A percentile compares a stretch with the other conserved stretches of the same genome.
Conservation (phyloP, 192 early-diverging fungal genomes). For the Rhizophagus sp. region DNA sequence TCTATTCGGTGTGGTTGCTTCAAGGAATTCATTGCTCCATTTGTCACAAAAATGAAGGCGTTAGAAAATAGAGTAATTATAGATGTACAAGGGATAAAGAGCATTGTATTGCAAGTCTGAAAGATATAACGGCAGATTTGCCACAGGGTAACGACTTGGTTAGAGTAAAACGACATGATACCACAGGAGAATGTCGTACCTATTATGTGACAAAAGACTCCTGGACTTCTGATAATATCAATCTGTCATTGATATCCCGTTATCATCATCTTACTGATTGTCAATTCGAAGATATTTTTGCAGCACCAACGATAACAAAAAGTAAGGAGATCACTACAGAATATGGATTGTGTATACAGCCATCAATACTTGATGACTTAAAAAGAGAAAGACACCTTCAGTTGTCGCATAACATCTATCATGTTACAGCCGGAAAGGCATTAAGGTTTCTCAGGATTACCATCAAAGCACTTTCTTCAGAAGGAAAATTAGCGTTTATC, state of each 20-base stretch:
- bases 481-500: not conserved
- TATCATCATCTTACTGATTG: no score
- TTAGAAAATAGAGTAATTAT: not conserved
- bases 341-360: not conserved
- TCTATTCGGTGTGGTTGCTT: not conserved
- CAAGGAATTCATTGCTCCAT: no score
- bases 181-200: not conserved
- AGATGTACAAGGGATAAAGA: not conserved
- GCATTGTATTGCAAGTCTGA: not conserved
- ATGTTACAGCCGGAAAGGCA: not conserved
- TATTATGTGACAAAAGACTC: not conserved
- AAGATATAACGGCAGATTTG: not conserved
- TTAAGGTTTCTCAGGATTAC: not conserved
- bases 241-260: not conserved
- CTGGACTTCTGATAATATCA: not conserved
- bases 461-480: no score
- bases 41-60: no score
- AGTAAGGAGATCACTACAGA: not conserved
- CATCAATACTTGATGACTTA: not conserved
- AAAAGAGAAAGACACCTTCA: slow-evolving; percentile 3
- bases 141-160: slow-evolving; percentile 12
- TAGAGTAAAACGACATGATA: not conserved
- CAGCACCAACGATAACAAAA: not conserved
- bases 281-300: not conserved
- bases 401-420: not conserved